Base-by-base conservation (phyloP, 1,139 yeast genomes). In the Blastobotrys malaysiensis region DNA sequence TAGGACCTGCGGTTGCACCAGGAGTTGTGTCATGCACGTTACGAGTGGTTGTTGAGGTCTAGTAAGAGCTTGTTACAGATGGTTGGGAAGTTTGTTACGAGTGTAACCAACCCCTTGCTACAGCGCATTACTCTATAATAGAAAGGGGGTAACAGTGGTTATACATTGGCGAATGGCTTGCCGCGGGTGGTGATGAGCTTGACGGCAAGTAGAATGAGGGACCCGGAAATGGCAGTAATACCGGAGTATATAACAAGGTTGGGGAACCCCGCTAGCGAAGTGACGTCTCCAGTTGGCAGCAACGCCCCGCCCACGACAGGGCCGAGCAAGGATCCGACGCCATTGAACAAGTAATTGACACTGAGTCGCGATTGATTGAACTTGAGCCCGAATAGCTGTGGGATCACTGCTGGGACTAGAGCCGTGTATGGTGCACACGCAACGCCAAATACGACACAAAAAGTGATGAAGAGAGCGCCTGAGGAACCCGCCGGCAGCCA, bases 331-430 rank as follows among this genome's bases (percentile, higher is more conserved):
- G 73, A 48, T 78, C 78, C 60, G 81, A 77, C 2, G 52, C 60
- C 5, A 83, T 76, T 53, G 81, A 77, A 26, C 79, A 71, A 59
- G 80, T 78, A 62, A 81, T 80, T 67, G 81, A 73, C 0, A 86
- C 83, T 61, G 79, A 81, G 27, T 83, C 76, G 58, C 77, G 48
- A 11, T 50, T 48, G n/a, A 56, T 49, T 48, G 27, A 36, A 19
- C 31, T 79, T 77, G 9, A 82, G 77, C 2, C 61, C 62, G 50
- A 59, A 58, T 7, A 83, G 79, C 63, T 82, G 86, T 1, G 65
- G 64, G 22, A 70, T 54, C 16, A 65, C 63, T 0, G 71, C 64
- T 1, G 78, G 76, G 1, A 70, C 65, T 49, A 75, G 56, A 13
- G 77, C 66, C 43, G 74, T 63, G 9, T 72, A 64, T 9, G 63